These are phyloP conservation scores for Strobilomyces dryophilus DNA, from an alignment of 768 basidiomycete genomes.

Conservation along the genomic window DNA sequence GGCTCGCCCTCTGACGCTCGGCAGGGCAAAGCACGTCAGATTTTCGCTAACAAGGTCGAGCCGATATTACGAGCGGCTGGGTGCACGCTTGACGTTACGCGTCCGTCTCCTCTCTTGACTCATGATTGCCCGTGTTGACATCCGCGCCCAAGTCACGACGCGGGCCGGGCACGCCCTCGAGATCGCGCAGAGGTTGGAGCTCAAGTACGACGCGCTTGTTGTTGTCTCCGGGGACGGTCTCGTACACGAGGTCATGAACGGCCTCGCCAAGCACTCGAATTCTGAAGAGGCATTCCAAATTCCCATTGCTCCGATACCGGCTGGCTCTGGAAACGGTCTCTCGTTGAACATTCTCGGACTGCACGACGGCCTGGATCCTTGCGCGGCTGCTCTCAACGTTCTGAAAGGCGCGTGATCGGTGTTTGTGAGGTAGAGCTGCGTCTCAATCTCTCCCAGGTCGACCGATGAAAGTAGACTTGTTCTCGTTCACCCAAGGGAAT, in stretches of 20 bases:
- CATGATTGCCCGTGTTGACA: neutral
- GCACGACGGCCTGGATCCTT: slow-evolving; percentile 68
- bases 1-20: neutral
- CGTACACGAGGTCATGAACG: slow-evolving; percentile 81
- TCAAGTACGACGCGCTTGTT: slow-evolving; percentile 69
- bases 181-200: slow-evolving; percentile 50
- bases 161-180: slow-evolving; percentile 62
- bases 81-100: slow-evolving; percentile 56
- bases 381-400: slow-evolving; percentile 67
- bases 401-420: slow-evolving; percentile 55
- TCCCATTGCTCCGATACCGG: slow-evolving; percentile 76
- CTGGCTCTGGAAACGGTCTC: slow-evolving; percentile 78
- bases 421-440: neutral
- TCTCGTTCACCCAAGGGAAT: slow-evolving; percentile 66
- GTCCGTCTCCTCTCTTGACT: slow-evolving; percentile 39
- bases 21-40: slow-evolving; percentile 57
- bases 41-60: slow-evolving; percentile 57
- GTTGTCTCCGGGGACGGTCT: slow-evolving; percentile 82
- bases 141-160: slow-evolving; percentile 51
- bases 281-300: slow-evolving; percentile 58
- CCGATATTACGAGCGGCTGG: slow-evolving; percentile 69
- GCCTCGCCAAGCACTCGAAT: slow-evolving; percentile 62
- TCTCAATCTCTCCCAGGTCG: slow-evolving; percentile 42
- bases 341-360: slow-evolving; percentile 68
- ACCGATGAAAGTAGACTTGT: slow-evolving; percentile 73